Percentiles rank a stretch among this genome's conserved stretches.
Evolutionary conservation across 495 filamentous ascomycete species (phyloP).

Genomic region (Haplographium delicatum): DNA sequence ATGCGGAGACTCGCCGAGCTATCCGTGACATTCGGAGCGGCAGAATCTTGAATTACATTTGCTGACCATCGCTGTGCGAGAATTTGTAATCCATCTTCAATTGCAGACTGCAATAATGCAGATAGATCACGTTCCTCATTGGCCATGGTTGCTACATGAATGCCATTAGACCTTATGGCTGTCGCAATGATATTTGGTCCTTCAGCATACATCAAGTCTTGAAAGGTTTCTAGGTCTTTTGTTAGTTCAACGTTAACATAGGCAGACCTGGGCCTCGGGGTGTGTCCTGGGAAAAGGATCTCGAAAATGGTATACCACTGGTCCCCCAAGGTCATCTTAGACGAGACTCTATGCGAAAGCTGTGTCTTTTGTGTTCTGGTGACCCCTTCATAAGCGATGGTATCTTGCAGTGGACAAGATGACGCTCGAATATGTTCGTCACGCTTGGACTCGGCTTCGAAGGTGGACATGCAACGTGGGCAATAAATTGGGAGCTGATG

Average conservation of each 20-base stretch:
- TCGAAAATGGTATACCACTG: conserved; percentile 7
- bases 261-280: neutral
- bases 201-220: neutral
- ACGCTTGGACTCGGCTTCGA: neutral
- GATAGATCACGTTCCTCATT: conserved; percentile 2
- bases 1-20: neutral
- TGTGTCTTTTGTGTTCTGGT: conserved; percentile 2
- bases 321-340: neutral
- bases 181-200: neutral
- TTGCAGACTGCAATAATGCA: neutral
- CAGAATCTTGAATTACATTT: neutral
- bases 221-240: neutral
- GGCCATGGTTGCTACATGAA: neutral
- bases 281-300: conserved; percentile 1
- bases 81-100: neutral
- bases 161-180: neutral
- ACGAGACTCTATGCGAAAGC: neutral
- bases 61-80: conserved; percentile 2
- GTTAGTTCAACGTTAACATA: conserved; percentile 1
- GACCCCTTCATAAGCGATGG: neutral
- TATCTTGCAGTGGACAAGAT: neutral
- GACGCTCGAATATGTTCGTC: neutral
- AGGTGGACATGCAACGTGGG: neutral
- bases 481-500: conserved; percentile 5
- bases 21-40: neutral